Base-by-base conservation (phyloP, 176 grass and related monocot species). In the Themeda triandra region DNA sequence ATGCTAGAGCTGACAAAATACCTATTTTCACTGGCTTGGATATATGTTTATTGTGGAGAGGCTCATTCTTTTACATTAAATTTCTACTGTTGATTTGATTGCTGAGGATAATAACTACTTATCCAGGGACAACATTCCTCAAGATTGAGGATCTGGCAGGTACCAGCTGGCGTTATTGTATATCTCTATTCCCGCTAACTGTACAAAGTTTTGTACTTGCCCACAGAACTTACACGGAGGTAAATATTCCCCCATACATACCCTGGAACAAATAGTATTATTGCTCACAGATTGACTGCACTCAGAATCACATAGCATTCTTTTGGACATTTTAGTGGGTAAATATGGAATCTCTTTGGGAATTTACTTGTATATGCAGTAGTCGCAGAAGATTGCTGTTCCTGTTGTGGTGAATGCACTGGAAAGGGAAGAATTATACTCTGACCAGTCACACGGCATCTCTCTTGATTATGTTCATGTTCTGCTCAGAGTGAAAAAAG, bases 1-100 rank as follows among this genome's bases (percentile, higher is more conserved):
- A 78, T 64, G 70, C 82, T 69, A 68, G 19, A 32, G 64, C 53
- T 86, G 62, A 79, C 32, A 13, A 62, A 76, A 58, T 83, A 83
- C 40, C 24, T 53, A 66, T 63, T 83, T 86, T 80, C 63, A 69
- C 66, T 25, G 28, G 63, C 75, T 76, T 87, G 80, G 80, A 87
- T 72, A 73, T 44, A 25, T 87, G 39, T 63, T 83, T 40, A 10
- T 80, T 87, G 80, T 91, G 85, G 39, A 80, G 75, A 75, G 48
- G 48, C 60, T 32, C 36, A 79, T 87, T 83, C 75, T 87, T 87
- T 86, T 80, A 78, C 66, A 67, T 81, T 91, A 84, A 69, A 83
- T 90, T 83, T 87, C 64, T 62, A 80, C 56, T 41, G 70, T 75
- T 80, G 89, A 87, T 90, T 84, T 87, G 75, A 71, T 91, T 70